Percentiles rank a stretch among this genome's conserved stretches.
Evolutionary conservation across 2,329 filamentous ascomycete species (phyloP).

Genomic region (Fusarium equiseti): DNA sequence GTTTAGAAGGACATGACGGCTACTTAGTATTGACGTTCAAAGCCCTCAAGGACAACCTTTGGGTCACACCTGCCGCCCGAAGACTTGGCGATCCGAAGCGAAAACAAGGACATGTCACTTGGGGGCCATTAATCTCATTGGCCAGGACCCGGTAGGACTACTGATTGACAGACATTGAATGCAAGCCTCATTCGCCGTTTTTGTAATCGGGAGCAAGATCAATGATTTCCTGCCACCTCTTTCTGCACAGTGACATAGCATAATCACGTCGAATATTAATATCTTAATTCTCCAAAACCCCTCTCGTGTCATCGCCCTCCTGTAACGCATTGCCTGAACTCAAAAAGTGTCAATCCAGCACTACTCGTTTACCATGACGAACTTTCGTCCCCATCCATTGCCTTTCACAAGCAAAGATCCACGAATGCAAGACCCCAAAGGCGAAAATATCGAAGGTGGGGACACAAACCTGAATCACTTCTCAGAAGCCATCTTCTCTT

Average conservation of each 20-base stretch:
- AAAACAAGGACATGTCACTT: neutral
- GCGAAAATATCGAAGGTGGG: neutral
- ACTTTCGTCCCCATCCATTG: slow-evolving; percentile 6
- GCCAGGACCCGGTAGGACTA: neutral
- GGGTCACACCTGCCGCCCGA: neutral
- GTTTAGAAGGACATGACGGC: neutral
- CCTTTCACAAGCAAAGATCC: slow-evolving; percentile 18
- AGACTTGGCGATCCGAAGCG: neutral
- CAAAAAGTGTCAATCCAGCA: neutral
- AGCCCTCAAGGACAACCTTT: neutral
- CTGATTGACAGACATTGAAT: neutral
- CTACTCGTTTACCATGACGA: neutral
- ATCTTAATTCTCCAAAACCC: neutral
- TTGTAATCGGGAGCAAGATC: neutral
- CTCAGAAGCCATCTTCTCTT: neutral
- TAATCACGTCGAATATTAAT: neutral
- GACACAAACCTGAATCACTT: neutral
- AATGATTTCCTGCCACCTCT: neutral
- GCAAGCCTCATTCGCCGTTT: neutral
- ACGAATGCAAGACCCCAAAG: slow-evolving; percentile 5
- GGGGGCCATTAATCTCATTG: neutral
- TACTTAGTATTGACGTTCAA: neutral
- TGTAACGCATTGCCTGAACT: neutral
- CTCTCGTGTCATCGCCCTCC: neutral
- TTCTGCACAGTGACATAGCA: slow-evolving; percentile 3